Base-by-base conservation (phyloP, 1,284 basidiomycete species). In the Apiotrichum laibachii region DNA sequence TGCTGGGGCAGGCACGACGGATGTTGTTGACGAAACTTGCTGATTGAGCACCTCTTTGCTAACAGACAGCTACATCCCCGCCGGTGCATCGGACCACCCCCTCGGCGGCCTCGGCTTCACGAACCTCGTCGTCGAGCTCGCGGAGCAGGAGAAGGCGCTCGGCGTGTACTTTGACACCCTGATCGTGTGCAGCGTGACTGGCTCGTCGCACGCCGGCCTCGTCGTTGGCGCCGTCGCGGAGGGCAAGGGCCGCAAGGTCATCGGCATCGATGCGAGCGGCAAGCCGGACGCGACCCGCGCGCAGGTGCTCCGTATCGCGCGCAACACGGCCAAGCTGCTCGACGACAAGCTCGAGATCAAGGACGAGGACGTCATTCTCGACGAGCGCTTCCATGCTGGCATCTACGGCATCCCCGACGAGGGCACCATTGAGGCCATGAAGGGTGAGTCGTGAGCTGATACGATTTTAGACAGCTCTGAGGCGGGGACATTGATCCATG, bases 131-230 rank as follows among this genome's bases (percentile, higher is more conserved):
- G 50, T 73, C 56, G 71, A 73, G 56, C 53, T 73, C 9, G 68
- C 69, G 11, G 64, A 61, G 18, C 71, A 73, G 61, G 71, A 73
- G 52, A 50, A 55, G 26, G 44, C 54, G 9, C 58, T 68, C 11
- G 68, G 70, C n/a, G 50, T 69, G 18, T 71, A 64, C 62, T 73
- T 73, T 56, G 70, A 70, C 56, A 72, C 67, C 15, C 57, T 73
- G 53, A 43, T 73, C 46, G 65, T 73, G 49, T 73, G 71, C 49
- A 62, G 61, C 16, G 71, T 73, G 43, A 73, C 71, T 2, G 71
- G 71, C 18, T 70, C 68, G 0, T 66, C 63, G 12, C 71, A 73
- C 49, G 71, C 71, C 7, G 71, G 71, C 4, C 55, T 67, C 2
- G 39, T 73, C 19, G 70, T 70, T 31, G 71, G 71, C 9, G 64